Base-by-base conservation (phyloP, 768 basidiomycete species). In the Lentinula edodes region DNA sequence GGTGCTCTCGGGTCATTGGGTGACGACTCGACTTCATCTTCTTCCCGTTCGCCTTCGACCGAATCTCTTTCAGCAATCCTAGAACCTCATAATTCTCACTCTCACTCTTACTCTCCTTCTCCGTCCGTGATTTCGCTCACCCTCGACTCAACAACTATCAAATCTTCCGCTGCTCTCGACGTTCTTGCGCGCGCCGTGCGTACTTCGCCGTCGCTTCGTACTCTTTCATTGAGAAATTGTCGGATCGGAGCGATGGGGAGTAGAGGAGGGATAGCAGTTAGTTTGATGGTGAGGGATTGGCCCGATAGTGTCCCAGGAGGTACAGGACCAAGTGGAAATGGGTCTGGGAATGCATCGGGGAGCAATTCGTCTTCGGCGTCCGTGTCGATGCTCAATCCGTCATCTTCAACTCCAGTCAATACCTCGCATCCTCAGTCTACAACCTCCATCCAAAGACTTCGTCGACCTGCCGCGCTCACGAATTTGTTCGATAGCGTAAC, bases 391-490 rank as follows among this genome's bases (percentile, higher is more conserved):
- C 52, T n/a, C 1, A 39, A 8, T 9, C 13, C 38, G 38, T 9
- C 3, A 39, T 39, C 38, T 8, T 9, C 3, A 13, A 39, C 1
- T 39, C 38, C 38, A 28, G 28, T 1, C 28, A 28, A 28, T 39
- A 8, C 38, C 13, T 39, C 38, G 9, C 38, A 39, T 39, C 1
- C 38, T 39, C 38, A 39, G 38, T 13, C 38, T 39, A 39, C 38
- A 13, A 13, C 9, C 13, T 39, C 38, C 9, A 39, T 39, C 7
- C 7, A 39, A 8, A 8, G 38, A 39, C 38, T 39, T 39, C 38
- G 9, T 52, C 32, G 10, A 70, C 73, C 15, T 67, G 61, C 46
- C 34, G 64, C 57, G 63, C 67, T 28, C 9, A 39, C 38, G 45
- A 20, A 46, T 46, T 46, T 46, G 16, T 16, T n/a, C 45, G 45